These are phyloP conservation scores for Cladosporium austrohemisphaericum DNA, from an alignment of 2,329 filamentous ascomycete genomes.

Conservation along the genomic window DNA sequence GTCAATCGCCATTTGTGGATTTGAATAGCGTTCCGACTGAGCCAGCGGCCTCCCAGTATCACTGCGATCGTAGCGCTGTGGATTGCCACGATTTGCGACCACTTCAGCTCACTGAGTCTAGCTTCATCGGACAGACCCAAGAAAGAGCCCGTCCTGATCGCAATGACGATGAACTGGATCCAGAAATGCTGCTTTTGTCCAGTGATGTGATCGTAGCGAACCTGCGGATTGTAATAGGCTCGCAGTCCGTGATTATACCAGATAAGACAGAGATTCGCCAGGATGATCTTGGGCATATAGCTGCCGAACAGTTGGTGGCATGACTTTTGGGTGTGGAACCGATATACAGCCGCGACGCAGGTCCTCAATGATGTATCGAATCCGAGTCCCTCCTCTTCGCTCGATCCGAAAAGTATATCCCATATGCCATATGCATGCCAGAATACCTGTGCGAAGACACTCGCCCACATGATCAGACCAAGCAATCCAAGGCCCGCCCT, in stretches of 20 bases:
- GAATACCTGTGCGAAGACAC: constrained; percentile 25
- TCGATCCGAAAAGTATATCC: background rate
- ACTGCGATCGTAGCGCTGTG: constrained; percentile 56
- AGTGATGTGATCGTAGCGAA: constrained; percentile 14
- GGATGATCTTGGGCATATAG: constrained; percentile 25
- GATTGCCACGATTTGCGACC: constrained; percentile 41
- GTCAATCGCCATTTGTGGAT: constrained; percentile 28
- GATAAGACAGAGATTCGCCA: constrained; percentile 23
- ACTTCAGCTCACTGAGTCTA: constrained; percentile 7
- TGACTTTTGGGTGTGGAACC: constrained; percentile 18
- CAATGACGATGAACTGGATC: constrained; percentile 47
- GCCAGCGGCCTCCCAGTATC: constrained; percentile 40
- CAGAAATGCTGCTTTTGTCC: constrained; percentile 12
- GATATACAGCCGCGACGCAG: constrained; percentile 14
- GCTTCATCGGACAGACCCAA: background rate
- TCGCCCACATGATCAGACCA: constrained; percentile 21
- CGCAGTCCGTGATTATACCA: constrained; percentile 34
- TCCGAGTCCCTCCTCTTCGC: background rate
- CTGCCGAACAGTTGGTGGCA: constrained; percentile 25
- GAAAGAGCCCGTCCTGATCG: constrained; percentile 48
- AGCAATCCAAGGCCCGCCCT: constrained; percentile 23
- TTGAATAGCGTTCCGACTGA: constrained; percentile 25
- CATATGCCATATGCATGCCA: constrained; percentile 26
- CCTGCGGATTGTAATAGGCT: constrained; percentile 25
- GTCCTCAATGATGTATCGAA: background rate